Base-by-base conservation (phyloP, 2,329 filamentous ascomycete genomes). In the Aurifilum marmelostoma region DNA sequence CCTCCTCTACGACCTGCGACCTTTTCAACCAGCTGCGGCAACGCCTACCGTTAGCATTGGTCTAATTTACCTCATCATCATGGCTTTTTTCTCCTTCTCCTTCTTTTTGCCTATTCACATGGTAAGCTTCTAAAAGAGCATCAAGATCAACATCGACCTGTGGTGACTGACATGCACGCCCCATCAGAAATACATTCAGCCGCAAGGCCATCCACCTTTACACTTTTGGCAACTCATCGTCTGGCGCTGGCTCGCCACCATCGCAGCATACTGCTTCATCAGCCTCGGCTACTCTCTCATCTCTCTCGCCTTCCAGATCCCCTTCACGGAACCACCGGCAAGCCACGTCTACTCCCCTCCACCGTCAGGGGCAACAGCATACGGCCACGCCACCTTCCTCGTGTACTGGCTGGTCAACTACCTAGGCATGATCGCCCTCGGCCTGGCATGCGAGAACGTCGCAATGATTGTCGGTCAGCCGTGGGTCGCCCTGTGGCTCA, bases 371-470 rank as follows among this genome's bases (percentile, higher is more conserved):
- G 79, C 88, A 0, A 83, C 84, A 21, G 83, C 83, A 0, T 90
- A 88, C 72, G 85, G 87, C 0, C 80, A 81, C 18, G 88, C 81
- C 12, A 88, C 85, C 0, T 91, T 91, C 69, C 75, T 84, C 0
- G 86, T 90, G 0, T 91, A 89, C 73, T 89, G 86, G 86, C 86
- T 88, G 83, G 73, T 89, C 18, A 89, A 89, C 67, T 89, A 84
- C 76, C 79, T 85, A 0, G 88, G 88, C 11, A 91, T 91, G 88
- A 80, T 82, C 11, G 88, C 88, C 0, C 74, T 91, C 1, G 89
- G 88, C 0, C 77, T 91, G 2, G 87, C 88, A 0, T 89, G 87
- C 74, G 88, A 91, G 78, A 91, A 91, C 73, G 84, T 88, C 37
- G 86, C 86, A 0, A 90, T 89, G 85, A 73, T 90, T 1, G 79